Conservation (phyloP, 2,329 filamentous ascomycete species). For the Paraphoma chrysanthemicola region DNA sequence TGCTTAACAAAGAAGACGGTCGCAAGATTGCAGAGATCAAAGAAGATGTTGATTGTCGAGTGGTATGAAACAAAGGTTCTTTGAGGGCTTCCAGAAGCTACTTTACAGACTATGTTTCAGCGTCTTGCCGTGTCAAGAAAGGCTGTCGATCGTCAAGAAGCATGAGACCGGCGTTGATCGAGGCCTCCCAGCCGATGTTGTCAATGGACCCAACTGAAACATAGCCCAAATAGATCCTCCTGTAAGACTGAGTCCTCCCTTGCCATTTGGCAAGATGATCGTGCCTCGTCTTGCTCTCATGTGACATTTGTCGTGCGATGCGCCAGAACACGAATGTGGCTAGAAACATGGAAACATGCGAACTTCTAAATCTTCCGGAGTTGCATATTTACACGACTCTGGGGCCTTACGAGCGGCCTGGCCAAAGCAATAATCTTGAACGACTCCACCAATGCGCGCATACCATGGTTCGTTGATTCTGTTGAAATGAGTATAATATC, state of each 20-base stretch:
- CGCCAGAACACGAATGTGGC: no score
- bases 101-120: neutral
- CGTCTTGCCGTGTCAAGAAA: neutral
- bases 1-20: neutral
- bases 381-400: neutral
- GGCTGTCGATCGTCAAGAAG: neutral
- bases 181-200: no score
- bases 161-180: no score
- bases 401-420: neutral
- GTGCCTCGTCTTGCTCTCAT: no score
- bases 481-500: conserved; percentile 26
- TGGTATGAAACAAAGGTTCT: neutral
- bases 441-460: conserved; percentile 25
- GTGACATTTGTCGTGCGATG: no score
- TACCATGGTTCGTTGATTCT: conserved; percentile 12
- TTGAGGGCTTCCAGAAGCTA: neutral
- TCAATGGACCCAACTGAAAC: neutral
- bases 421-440: neutral
- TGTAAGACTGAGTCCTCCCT: neutral
- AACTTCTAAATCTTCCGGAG: neutral
- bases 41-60: neutral
- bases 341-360: neutral
- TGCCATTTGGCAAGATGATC: no score
- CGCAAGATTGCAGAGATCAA: neutral
- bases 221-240: neutral